Evolutionary conservation across 345 rosid genomes (phyloP), one percentile per base, ranked within the genome.

Genomic region (Lepidium aucheri): DNA sequence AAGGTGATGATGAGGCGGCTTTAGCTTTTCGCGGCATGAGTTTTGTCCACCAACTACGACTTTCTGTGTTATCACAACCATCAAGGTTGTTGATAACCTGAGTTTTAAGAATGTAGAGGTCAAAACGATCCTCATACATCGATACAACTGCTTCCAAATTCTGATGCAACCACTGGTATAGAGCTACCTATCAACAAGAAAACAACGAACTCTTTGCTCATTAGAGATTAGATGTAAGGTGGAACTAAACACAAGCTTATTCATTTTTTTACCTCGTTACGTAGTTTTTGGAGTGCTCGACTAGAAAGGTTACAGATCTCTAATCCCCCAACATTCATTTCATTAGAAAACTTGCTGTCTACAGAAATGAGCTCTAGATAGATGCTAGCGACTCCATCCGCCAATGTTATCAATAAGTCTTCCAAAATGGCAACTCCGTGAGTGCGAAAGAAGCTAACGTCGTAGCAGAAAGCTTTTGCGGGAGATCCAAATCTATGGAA

Each of bases 41-140:
- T 63, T 84, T 83, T 81, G 76, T 79, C 96, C 94, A 88, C 94
- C 95, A 89, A 61, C 69, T 73, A 69, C 16, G 65, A 32, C 76
- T 79, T 71, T 81, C 77, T 68, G 77, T 41, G 54, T 58, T 42
- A 60, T 70, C 77, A 53, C 67, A 46, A 64, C 73, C 42, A 18
- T 44, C 20, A 39, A 77, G 65, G 60, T 79, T 84, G 74, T 77
- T 78, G 51, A 80, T 72, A 44, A 73, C 60, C 50, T 79, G 81
- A 30, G 70, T 81, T 51, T 81, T 67, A 49, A 93, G 85, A 7
- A 81, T 74, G 74, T 72, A 76, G n/a, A 93, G 79, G 75, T 93
- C 98, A 79, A 93, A 93, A 20, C 83, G 85, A 77, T 93, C 96
- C 74, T 93, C 97, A 15, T 90, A 93, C 93, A 93, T 93, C 6